A percentile compares a stretch with the other conserved stretches of the same genome.
Evolutionary conservation across 2,329 filamentous ascomycete genomes (phyloP).

Genomic region (Sporothrix pseudoabietina): DNA sequence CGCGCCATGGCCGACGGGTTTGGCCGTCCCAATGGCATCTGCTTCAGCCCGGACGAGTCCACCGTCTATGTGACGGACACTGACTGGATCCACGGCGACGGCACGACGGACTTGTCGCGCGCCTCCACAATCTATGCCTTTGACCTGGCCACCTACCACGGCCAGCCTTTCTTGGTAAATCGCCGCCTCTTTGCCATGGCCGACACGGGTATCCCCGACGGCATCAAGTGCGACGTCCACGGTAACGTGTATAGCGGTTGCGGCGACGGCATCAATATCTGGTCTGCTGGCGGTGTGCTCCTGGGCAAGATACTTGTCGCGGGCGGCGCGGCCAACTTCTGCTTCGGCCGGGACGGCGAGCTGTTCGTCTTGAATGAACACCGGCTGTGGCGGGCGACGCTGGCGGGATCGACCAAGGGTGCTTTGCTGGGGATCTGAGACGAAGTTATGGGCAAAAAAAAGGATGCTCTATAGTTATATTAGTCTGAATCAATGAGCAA

Average conservation of each 20-base stretch:
- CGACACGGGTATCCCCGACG: slow-evolving; percentile 49
- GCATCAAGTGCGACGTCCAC: slow-evolving; percentile 46
- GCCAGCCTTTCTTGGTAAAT: slow-evolving; percentile 50
- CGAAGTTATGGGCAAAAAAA: not conserved
- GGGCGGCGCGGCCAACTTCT: slow-evolving; percentile 51
- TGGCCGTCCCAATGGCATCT: slow-evolving; percentile 47
- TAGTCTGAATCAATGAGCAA: not conserved
- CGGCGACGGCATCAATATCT: slow-evolving; percentile 53
- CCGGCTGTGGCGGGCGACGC: slow-evolving; percentile 45
- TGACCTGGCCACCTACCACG: slow-evolving; percentile 46
- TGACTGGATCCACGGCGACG: slow-evolving; percentile 40
- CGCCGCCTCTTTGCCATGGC: slow-evolving; percentile 56
- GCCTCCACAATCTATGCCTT: slow-evolving; percentile 45
- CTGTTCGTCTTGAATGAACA: slow-evolving; percentile 53
- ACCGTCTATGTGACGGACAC: slow-evolving; percentile 50
- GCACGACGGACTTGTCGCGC: slow-evolving; percentile 39
- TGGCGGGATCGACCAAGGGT: slow-evolving; percentile 25
- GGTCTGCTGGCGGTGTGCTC: slow-evolving; percentile 48
- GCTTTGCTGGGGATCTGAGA: slow-evolving; percentile 28
- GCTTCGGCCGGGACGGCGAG: slow-evolving; percentile 47
- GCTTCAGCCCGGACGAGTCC: slow-evolving; percentile 44
- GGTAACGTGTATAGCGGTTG: slow-evolving; percentile 54
- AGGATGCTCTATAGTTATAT: not conserved
- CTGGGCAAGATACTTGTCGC: slow-evolving; percentile 47
- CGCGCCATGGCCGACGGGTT: slow-evolving; percentile 54